Evolutionary conservation across 2,329 filamentous ascomycete species (phyloP).

Genomic region (Nigrograna mackinnonii): DNA sequence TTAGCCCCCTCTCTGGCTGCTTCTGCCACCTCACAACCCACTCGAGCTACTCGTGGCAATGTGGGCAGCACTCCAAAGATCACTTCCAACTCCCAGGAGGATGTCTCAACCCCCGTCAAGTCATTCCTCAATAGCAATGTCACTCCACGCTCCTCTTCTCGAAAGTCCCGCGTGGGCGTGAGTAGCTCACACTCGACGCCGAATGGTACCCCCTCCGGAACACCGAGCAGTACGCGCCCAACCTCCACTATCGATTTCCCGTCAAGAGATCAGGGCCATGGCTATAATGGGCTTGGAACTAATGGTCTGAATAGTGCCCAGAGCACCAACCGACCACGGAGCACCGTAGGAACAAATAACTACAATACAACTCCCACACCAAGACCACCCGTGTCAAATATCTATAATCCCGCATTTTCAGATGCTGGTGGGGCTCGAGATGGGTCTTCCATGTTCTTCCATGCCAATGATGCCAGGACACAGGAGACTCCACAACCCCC

Average conservation of each 20-base stretch:
- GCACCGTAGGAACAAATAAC: constrained; percentile 33
- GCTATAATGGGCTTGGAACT: constrained; percentile 24
- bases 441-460: constrained; percentile 78
- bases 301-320: constrained; percentile 22
- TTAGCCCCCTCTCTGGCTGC: constrained; percentile 49
- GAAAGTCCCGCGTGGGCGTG: constrained; percentile 65
- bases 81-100: constrained; percentile 49
- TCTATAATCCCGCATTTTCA: constrained; percentile 27
- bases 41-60: constrained; percentile 29
- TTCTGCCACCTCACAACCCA: constrained; percentile 33
- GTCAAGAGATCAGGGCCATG: constrained; percentile 29
- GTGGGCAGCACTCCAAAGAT: constrained; percentile 29
- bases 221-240: constrained; percentile 39
- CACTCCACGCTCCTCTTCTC: constrained; percentile 76
- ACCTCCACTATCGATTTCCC: constrained; percentile 31
- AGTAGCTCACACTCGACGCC: constrained; percentile 72
- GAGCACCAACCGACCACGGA: constrained; percentile 38
- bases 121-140: constrained; percentile 68
- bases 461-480: constrained; percentile 72
- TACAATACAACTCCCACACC: constrained; percentile 23
- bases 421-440: constrained; percentile 27
- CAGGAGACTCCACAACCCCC: constrained; percentile 32
- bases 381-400: constrained; percentile 25
- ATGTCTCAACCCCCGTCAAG: constrained; percentile 57
- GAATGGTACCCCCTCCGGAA: constrained; percentile 58